These are phyloP conservation scores for Solanum chacoense DNA, from an alignment of 305 asterid genomes.

Conservation along the genomic window DNA sequence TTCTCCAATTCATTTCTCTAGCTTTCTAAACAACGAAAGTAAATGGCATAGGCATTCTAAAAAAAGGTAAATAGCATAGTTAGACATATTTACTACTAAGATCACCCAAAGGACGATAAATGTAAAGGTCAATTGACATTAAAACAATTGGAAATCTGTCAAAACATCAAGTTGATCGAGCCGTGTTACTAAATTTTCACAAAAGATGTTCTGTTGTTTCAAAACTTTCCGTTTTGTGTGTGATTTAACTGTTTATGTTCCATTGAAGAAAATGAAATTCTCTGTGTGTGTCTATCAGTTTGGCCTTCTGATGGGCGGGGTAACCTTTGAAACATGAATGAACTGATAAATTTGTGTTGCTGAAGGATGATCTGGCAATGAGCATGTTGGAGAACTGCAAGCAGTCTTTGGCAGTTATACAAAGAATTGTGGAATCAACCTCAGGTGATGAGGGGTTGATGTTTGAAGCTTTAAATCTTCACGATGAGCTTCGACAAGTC, in stretches of 20 bases:
- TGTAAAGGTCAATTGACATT: not conserved
- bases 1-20: not conserved
- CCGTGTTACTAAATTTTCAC: not conserved
- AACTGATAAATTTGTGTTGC: slow-evolving; percentile 2
- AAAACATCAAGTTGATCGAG: not conserved
- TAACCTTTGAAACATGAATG: not conserved
- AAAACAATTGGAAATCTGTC: not conserved
- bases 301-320: not conserved
- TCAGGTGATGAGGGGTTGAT: slow-evolving; percentile 76
- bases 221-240: not conserved
- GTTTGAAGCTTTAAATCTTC: slow-evolving; percentile 79
- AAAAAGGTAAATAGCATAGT: not conserved
- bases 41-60: not conserved
- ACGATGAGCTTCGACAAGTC: slow-evolving; percentile 68
- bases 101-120: not conserved
- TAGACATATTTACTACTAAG: not conserved
- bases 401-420: slow-evolving; percentile 53
- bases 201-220: not conserved
- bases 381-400: slow-evolving; percentile 77
- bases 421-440: slow-evolving; percentile 65
- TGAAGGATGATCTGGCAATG: slow-evolving; percentile 64
- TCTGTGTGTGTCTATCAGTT: not conserved
- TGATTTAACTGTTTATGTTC: not conserved
- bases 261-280: not conserved
- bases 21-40: not conserved